Conservation (phyloP, 345 rosid species). For the Hibiscus trionum region DNA sequence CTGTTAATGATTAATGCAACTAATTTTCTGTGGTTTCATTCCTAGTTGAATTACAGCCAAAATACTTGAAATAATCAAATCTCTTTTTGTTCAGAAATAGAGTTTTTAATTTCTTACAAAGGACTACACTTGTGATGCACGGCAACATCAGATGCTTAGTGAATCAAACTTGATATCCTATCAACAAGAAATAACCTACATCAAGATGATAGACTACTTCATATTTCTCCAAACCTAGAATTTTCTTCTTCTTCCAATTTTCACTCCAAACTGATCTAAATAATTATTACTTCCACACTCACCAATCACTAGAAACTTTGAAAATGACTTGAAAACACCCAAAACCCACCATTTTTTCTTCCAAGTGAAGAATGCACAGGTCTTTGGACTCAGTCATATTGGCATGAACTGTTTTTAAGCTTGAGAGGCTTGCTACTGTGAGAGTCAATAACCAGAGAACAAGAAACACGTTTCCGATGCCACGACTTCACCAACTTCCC, state of each 20-base stretch:
- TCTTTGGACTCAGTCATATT: slow-evolving; percentile 16
- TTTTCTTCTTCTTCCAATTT: not conserved
- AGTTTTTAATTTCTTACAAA: not conserved
- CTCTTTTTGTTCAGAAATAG: not conserved
- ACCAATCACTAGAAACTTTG: not conserved
- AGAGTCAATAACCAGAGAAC: slow-evolving; percentile 51
- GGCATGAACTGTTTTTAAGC: slow-evolving; percentile 34
- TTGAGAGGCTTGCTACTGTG: slow-evolving; percentile 41
- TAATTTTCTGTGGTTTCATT: not conserved
- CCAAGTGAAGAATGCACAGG: not conserved
- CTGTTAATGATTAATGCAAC: not conserved
- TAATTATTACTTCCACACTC: not conserved
- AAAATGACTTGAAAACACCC: not conserved
- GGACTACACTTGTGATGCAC: not conserved
- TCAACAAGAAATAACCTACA: not conserved
- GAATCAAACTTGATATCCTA: not conserved
- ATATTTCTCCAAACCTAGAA: not conserved
- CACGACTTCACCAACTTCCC: slow-evolving; percentile 65
- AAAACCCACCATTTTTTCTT: not conserved
- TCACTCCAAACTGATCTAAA: not conserved
- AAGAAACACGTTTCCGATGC: slow-evolving; percentile 40
- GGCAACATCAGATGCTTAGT: too few relatives aligned
- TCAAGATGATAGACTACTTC: not conserved
- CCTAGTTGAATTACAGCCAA: not conserved
- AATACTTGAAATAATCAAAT: not conserved